phyloP scores from a whole-genome alignment of 148 eudicot species.

The Fagopyrum esculentum region DNA sequence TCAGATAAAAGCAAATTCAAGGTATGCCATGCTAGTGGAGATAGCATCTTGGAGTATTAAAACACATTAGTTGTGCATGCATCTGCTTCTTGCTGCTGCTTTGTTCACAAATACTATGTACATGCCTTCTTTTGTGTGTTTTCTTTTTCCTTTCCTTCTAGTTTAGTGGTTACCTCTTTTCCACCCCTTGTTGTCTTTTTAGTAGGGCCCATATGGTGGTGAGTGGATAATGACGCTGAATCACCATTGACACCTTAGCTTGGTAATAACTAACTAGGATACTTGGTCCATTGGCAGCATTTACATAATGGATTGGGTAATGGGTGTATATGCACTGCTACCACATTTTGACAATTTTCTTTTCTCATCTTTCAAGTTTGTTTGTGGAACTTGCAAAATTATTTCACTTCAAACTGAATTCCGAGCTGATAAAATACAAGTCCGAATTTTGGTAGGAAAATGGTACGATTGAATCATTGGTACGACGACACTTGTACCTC shows the following conservation, averaged over 20 bases:
- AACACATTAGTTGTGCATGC: neutral
- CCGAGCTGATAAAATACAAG: neutral
- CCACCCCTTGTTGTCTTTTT: neutral
- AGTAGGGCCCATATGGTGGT: neutral
- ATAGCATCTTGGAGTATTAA: neutral
- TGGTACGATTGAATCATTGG: neutral
- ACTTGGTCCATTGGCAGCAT: neutral
- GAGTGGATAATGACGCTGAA: neutral
- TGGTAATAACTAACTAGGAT: neutral
- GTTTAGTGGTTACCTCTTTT: neutral
- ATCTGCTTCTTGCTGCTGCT: constrained; percentile 5
- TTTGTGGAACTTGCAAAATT: neutral
- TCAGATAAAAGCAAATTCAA: constrained; percentile 87
- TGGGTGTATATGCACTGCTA: neutral
- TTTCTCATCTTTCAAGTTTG: neutral
- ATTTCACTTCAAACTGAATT: neutral
- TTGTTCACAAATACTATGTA: neutral
- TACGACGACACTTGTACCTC: neutral
- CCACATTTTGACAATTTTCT: neutral
- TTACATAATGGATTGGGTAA: neutral
- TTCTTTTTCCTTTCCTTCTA: neutral
- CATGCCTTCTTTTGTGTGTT: neutral
- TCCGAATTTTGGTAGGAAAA: neutral
- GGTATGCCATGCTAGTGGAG: constrained; percentile 32
- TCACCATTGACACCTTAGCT: neutral